Conservation (phyloP, 768 basidiomycete genomes). For the Leccinum disarticulatum region DNA sequence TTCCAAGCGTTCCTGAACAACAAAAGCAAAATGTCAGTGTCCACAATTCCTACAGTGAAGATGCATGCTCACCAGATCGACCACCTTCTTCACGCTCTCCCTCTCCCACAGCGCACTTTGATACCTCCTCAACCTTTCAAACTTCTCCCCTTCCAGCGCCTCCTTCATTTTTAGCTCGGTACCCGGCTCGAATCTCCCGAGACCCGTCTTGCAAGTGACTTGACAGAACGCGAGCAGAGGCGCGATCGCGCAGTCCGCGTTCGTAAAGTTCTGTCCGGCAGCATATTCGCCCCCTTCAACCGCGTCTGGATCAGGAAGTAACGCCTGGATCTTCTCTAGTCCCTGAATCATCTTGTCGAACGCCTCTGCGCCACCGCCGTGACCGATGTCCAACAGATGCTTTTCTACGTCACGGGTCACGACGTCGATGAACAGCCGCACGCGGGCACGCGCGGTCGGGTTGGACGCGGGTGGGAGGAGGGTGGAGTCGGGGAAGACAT, state of each 20-base stretch:
- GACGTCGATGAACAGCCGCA: not conserved
- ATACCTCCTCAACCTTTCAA: slow-evolving; percentile 49
- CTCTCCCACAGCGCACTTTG: slow-evolving; percentile 45
- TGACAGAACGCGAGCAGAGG: slow-evolving; percentile 55
- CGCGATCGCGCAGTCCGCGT: slow-evolving; percentile 57
- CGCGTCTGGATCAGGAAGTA: slow-evolving; percentile 36
- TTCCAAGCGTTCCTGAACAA: slow-evolving; percentile 8
- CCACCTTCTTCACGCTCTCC: slow-evolving; percentile 12
- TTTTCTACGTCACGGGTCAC: not conserved
- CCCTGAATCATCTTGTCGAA: not conserved
- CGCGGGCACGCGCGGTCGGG: not conserved
- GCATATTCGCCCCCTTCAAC: slow-evolving; percentile 40
- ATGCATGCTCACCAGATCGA: slow-evolving; percentile 7
- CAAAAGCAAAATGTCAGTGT: not conserved
- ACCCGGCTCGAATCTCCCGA: slow-evolving; percentile 49
- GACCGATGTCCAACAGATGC: not conserved
- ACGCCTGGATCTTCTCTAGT: slow-evolving; percentile 4
- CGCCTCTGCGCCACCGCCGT: not conserved
- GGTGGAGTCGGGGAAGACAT: not conserved
- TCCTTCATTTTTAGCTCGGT: slow-evolving; percentile 45
- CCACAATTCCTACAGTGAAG: not conserved
- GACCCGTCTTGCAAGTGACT: slow-evolving; percentile 43
- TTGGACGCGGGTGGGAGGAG: not conserved
- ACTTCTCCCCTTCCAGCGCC: slow-evolving; percentile 43
- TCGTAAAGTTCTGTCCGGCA: slow-evolving; percentile 46